Conservation (phyloP, 495 filamentous ascomycete genomes). For the Aspergillus wentii region DNA sequence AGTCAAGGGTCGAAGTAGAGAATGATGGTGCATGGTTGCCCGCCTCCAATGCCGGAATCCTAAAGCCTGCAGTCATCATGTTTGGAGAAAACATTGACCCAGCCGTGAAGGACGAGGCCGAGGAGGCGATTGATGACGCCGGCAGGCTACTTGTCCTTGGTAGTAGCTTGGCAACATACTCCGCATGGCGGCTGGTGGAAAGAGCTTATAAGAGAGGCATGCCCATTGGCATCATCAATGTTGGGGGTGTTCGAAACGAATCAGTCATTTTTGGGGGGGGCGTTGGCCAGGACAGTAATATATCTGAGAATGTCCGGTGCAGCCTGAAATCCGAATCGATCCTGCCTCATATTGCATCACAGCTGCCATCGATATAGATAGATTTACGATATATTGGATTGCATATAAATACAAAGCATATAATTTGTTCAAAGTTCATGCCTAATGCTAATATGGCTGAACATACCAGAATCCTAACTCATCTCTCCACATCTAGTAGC, state of each 20-base stretch:
- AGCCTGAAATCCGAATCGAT: conserved; percentile 33
- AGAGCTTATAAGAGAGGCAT: conserved; percentile 74
- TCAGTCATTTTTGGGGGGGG: conserved; percentile 55
- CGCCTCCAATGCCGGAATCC: conserved; percentile 66
- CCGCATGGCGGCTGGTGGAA: conserved; percentile 86
- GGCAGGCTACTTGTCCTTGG: conserved; percentile 73
- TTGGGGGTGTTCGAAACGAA: conserved; percentile 81
- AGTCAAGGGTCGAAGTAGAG: conserved; percentile 63
- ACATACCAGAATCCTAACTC: too few relatives aligned
- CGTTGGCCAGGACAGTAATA: conserved; percentile 16
- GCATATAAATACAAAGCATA: too few relatives aligned
- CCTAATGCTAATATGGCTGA: too few relatives aligned
- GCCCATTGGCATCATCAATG: conserved; percentile 79
- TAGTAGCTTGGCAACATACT: conserved; percentile 89
- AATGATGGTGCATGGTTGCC: conserved; percentile 73
- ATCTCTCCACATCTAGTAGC: too few relatives aligned
- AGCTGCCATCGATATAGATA: too few relatives aligned
- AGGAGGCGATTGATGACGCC: conserved; percentile 71
- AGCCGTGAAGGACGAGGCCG: conserved; percentile 67
- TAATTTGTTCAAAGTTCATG: too few relatives aligned
- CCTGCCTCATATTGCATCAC: conserved; percentile 29
- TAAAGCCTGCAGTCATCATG: conserved; percentile 92
- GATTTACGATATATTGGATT: too few relatives aligned
- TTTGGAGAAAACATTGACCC: conserved; percentile 83
- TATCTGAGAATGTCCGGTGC: conserved; percentile 28